phyloP scores from a whole-genome alignment of 371 early-diverging fungal species.

The Furculomyces boomerangus region DNA sequence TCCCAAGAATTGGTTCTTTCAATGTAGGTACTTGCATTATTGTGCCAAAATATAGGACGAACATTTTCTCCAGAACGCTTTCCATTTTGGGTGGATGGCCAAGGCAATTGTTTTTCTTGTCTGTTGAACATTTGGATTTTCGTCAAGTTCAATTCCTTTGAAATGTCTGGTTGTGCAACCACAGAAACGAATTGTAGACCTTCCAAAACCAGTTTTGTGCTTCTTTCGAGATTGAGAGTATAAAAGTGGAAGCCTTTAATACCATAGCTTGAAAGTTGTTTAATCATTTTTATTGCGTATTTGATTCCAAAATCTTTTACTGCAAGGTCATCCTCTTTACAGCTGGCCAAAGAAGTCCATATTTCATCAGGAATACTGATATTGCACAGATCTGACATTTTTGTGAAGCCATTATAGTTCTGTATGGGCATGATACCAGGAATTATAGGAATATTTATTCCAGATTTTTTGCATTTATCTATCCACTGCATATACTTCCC shows the following conservation, averaged over 20 bases:
- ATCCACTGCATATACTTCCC: constrained; percentile 68
- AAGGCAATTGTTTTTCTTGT: constrained; percentile 58
- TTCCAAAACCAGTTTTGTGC: constrained; percentile 69
- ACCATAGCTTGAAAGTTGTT: constrained; percentile 44
- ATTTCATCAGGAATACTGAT: constrained; percentile 70
- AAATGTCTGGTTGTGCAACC: constrained; percentile 3
- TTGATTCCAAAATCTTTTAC: constrained; percentile 86
- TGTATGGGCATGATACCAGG: constrained; percentile 94
- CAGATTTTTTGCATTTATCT: constrained; percentile 46
- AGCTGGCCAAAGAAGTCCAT: constrained; percentile 66
- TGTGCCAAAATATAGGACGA: constrained; percentile 95
- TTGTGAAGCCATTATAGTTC: constrained; percentile 63
- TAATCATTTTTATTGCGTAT: constrained; percentile 63
- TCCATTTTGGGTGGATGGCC: constrained; percentile 68
- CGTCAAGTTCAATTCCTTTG: not conserved
- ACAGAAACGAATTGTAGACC: constrained; percentile 52
- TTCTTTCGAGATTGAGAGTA: constrained; percentile 80
- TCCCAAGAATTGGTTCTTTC: constrained; percentile 91
- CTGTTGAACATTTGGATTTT: not conserved
- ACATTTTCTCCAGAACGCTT: constrained; percentile 86
- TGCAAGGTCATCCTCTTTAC: constrained; percentile 91
- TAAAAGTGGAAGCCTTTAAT: constrained; percentile 60
- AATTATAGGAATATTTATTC: constrained; percentile 72
- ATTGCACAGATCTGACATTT: constrained; percentile 72
- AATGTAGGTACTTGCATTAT: constrained; percentile 81